phyloP scores from a whole-genome alignment of 164 flowering plant genomes.

The Platanus orientalis region DNA sequence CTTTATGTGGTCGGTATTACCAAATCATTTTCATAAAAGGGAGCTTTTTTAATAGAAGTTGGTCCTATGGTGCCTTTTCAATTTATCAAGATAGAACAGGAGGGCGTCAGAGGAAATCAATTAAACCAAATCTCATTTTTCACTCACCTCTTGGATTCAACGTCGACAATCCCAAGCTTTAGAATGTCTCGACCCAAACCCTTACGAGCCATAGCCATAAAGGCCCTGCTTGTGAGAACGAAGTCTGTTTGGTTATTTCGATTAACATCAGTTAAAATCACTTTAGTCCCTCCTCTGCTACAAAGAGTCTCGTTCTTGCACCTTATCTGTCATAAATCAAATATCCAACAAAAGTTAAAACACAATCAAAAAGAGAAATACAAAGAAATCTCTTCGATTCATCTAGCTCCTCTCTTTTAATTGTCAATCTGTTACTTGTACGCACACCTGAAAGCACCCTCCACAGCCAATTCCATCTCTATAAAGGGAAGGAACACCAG shows the following conservation, averaged over 20 bases:
- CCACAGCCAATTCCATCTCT: slow-evolving; percentile 91
- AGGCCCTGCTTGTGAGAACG: slow-evolving; percentile 69
- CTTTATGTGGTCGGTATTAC: no score
- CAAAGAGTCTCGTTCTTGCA: slow-evolving; percentile 67
- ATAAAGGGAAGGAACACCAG: slow-evolving; percentile 55
- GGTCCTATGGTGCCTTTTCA: no score
- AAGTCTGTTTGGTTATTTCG: slow-evolving; percentile 56
- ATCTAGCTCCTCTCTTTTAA: background rate
- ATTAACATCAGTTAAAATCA: slow-evolving; percentile 66
- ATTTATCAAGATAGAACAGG: no score
- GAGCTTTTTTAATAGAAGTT: no score
- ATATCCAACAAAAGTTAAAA: background rate
- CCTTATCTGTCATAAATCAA: slow-evolving; percentile 46
- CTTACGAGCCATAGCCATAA: slow-evolving; percentile 58
- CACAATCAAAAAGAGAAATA: background rate
- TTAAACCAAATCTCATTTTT: no score
- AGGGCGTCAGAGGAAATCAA: no score
- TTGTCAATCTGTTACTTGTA: background rate
- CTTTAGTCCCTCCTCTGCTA: slow-evolving; percentile 42
- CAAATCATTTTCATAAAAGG: no score
- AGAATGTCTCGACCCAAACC: slow-evolving; percentile 43
- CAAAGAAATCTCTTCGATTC: background rate
- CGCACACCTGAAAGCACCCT: slow-evolving; percentile 69
- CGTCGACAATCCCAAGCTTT: slow-evolving; percentile 53
- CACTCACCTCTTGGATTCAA: slow-evolving; percentile 75